Conservation (phyloP, 768 basidiomycete genomes). For the Russula dissimulans region DNA sequence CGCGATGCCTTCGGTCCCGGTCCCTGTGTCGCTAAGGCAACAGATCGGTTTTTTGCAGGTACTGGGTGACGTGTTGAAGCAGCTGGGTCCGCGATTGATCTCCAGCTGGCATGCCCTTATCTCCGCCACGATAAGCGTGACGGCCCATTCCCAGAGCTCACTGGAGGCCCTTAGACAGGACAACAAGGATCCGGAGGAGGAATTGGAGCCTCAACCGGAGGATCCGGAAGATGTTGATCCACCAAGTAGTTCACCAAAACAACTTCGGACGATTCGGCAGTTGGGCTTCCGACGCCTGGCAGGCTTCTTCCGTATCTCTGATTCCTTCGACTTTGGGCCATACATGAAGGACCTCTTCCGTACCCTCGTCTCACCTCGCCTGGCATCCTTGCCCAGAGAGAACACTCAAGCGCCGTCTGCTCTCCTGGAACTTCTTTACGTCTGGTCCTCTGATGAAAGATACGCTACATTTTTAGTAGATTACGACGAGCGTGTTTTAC, state of each 20-base stretch:
- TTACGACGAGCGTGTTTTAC: conserved; percentile 59
- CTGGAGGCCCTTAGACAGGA: conserved; percentile 32
- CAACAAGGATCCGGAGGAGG: conserved; percentile 30
- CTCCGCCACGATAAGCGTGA: conserved; percentile 54
- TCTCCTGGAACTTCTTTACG: conserved; percentile 73
- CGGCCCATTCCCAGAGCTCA: conserved; percentile 52
- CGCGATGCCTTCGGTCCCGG: conserved; percentile 24
- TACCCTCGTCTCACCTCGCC: conserved; percentile 73
- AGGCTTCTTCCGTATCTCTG: conserved; percentile 76
- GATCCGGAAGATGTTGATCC: conserved; percentile 29
- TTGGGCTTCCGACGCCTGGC: conserved; percentile 77
- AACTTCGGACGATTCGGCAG: conserved; percentile 59
- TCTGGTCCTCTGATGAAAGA: conserved; percentile 56
- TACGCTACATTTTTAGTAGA: conserved; percentile 57
- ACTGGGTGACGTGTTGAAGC: conserved; percentile 74
- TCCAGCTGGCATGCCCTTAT: conserved; percentile 70
- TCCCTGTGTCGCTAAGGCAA: conserved; percentile 46
- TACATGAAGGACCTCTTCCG: conserved; percentile 62
- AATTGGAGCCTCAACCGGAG: conserved; percentile 12
- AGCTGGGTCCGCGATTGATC: conserved; percentile 65
- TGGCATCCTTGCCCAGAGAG: conserved; percentile 64
- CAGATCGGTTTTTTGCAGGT: conserved; percentile 79
- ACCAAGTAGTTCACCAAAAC: conserved; percentile 10
- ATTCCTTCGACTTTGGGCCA: conserved; percentile 63
- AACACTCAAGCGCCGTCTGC: conserved; percentile 90